These are phyloP conservation scores for Avena sativa DNA, from an alignment of 176 grass and related monocot genomes.

Conservation along the genomic window DNA sequence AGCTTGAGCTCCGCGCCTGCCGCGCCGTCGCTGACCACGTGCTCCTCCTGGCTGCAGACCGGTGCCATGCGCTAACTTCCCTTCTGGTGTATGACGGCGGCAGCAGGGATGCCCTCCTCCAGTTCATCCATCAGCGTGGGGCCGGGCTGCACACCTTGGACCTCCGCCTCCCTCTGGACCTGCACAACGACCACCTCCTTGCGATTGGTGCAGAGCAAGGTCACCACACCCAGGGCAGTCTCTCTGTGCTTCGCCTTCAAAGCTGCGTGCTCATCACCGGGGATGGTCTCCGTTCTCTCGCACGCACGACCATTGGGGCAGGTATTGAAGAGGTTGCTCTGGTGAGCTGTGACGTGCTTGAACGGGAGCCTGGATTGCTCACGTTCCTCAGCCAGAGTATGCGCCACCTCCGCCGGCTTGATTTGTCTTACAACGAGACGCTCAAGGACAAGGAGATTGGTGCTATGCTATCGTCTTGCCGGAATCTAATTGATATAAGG, in stretches of 20 bases:
- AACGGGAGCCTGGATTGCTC: conserved; percentile 73
- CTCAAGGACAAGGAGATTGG: conserved; percentile 76
- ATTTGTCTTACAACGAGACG: conserved; percentile 88
- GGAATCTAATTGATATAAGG: conserved; percentile 70
- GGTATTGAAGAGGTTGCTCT: conserved; percentile 85
- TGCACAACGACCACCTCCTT: conserved; percentile 90
- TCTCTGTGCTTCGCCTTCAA: conserved; percentile 72
- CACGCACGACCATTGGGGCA: conserved; percentile 52
- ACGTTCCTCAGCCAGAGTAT: conserved; percentile 88
- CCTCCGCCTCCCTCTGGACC: conserved; percentile 88
- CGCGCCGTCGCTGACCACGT: conserved; percentile 78
- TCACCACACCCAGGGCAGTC: conserved; percentile 2
- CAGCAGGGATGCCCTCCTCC: conserved; percentile 70
- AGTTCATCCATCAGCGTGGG: conserved; percentile 81
- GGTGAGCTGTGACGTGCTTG: conserved; percentile 86
- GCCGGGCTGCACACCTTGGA: conserved; percentile 68
- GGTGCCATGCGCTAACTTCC: conserved; percentile 60
- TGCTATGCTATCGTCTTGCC: conserved; percentile 85
- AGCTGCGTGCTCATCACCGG: conserved; percentile 92
- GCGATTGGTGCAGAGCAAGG: conserved; percentile 51
- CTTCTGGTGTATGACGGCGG: conserved; percentile 90
- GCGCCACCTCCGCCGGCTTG: conserved; percentile 61
- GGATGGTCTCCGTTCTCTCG: conserved; percentile 86
- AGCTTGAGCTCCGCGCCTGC: conserved; percentile 89
- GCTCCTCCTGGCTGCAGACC: conserved; percentile 75